Percentiles rank a stretch among this genome's conserved stretches.
Evolutionary conservation across 495 filamentous ascomycete genomes (phyloP).

Genomic region (Physcia stellaris): DNA sequence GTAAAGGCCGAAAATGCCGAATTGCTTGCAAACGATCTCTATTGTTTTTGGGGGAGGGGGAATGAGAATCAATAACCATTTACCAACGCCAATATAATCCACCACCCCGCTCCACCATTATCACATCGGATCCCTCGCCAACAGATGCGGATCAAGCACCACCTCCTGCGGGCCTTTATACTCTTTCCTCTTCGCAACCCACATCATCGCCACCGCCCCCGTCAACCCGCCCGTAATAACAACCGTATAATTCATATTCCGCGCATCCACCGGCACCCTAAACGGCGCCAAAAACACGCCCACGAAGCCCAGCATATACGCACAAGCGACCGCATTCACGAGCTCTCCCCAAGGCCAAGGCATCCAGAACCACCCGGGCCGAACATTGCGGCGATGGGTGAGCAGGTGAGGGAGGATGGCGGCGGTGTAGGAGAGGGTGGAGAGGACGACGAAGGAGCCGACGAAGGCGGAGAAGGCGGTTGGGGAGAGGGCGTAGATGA

Average conservation of each 20-base stretch:
- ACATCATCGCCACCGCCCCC: constrained; percentile 27
- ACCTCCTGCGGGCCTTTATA: constrained; percentile 18
- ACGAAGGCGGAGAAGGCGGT: constrained; percentile 62
- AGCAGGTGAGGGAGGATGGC: constrained; percentile 59
- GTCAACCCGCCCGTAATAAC: constrained; percentile 48
- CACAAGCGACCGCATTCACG: constrained; percentile 40
- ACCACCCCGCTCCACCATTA: too few relatives aligned
- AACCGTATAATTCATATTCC: constrained; percentile 59
- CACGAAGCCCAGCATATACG: constrained; percentile 52
- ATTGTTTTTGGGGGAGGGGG: too few relatives aligned
- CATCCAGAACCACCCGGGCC: constrained; percentile 56
- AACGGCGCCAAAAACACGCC: constrained; percentile 68
- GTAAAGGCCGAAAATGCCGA: too few relatives aligned
- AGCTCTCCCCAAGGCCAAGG: constrained; percentile 37
- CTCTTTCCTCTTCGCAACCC: constrained; percentile 19
- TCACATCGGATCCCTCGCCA: constrained; percentile 8
- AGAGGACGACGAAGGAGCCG: constrained; percentile 60
- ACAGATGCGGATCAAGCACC: constrained; percentile 2
- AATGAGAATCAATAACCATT: too few relatives aligned
- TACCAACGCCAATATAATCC: too few relatives aligned
- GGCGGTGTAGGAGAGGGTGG: constrained; percentile 55
- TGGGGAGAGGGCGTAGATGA: constrained; percentile 52
- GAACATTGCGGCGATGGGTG: constrained; percentile 46
- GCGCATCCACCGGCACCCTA: constrained; percentile 36
- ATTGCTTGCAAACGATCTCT: too few relatives aligned